These are phyloP conservation scores for Phytopythium chamaehyphon DNA, from an alignment of 352 stramenopile species.

Conservation along the genomic window DNA sequence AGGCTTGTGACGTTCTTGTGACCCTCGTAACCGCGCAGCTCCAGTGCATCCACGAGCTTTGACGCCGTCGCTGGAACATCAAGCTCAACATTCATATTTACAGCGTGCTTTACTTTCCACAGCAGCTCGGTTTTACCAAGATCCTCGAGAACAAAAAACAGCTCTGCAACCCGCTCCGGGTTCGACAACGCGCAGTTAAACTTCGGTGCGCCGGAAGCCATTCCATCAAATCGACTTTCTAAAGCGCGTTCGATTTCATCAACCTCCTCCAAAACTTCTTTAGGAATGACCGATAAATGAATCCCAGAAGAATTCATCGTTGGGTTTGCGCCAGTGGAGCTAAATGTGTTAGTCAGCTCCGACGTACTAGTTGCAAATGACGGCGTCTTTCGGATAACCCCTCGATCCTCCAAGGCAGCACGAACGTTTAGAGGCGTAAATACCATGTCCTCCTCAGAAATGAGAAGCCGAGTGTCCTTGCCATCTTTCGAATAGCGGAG, in stretches of 20 bases:
- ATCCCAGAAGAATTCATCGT: neutral
- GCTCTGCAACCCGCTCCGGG: conserved; percentile 60
- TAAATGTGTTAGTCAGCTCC: neutral
- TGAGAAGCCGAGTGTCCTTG: conserved; percentile 50
- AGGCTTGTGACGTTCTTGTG: conserved; percentile 48
- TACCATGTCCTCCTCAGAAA: conserved; percentile 64
- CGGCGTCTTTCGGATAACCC: conserved; percentile 49
- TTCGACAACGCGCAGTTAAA: conserved; percentile 26
- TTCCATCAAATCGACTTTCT: conserved; percentile 24
- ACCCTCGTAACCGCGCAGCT: conserved; percentile 43
- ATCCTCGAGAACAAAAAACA: conserved; percentile 56
- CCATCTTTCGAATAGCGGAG: conserved; percentile 45
- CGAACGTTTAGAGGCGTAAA: conserved; percentile 55
- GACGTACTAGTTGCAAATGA: neutral
- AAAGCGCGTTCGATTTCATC: conserved; percentile 43
- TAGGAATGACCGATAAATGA: conserved; percentile 22
- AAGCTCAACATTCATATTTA: conserved; percentile 57
- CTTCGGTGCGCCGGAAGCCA: conserved; percentile 12
- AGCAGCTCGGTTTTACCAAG: conserved; percentile 68
- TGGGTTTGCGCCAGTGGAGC: neutral
- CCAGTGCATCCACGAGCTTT: conserved; percentile 45
- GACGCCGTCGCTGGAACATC: conserved; percentile 40
- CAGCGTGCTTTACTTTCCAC: conserved; percentile 67
- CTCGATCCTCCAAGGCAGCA: conserved; percentile 54
- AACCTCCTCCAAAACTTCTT: conserved; percentile 55